Percentiles rank a stretch among this genome's conserved stretches.
Evolutionary conservation across 352 stramenopile genomes (phyloP).

Genomic region (Phytophthora capsici): DNA sequence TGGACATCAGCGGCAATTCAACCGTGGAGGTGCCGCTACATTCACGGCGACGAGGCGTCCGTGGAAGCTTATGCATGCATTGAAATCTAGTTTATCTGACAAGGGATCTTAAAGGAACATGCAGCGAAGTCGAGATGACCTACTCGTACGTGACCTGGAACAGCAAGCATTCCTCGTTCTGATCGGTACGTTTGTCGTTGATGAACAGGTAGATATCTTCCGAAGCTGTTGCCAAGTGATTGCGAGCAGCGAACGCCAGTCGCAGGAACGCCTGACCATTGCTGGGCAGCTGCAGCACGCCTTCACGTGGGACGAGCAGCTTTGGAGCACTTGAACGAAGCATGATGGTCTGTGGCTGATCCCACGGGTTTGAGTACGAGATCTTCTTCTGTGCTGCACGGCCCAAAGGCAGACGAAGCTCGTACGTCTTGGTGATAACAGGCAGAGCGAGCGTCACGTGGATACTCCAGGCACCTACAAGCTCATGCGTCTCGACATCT

Average conservation of each 20-base stretch:
- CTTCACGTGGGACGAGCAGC: constrained; percentile 78
- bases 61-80: not conserved
- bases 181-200: constrained; percentile 89
- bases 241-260: constrained; percentile 48
- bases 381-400: constrained; percentile 92
- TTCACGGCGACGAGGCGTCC: too few relatives aligned
- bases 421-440: constrained; percentile 93
- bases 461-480: constrained; percentile 91
- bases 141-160: constrained; percentile 81
- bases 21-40: not conserved
- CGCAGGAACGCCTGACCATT: constrained; percentile 63
- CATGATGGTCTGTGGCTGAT: constrained; percentile 79
- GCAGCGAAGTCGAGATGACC: constrained; percentile 6
- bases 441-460: constrained; percentile 76
- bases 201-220: constrained; percentile 91
- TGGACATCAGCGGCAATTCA: too few relatives aligned
- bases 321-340: constrained; percentile 82
- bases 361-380: constrained; percentile 94
- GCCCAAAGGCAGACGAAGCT: constrained; percentile 71
- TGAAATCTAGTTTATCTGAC: constrained; percentile 5
- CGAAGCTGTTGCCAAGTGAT: constrained; percentile 2
- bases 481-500: constrained; percentile 89
- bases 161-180: constrained; percentile 94
- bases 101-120: constrained; percentile 1
- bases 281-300: constrained; percentile 56